Conservation (phyloP, 306 rosid species). For the Quercus robur region DNA sequence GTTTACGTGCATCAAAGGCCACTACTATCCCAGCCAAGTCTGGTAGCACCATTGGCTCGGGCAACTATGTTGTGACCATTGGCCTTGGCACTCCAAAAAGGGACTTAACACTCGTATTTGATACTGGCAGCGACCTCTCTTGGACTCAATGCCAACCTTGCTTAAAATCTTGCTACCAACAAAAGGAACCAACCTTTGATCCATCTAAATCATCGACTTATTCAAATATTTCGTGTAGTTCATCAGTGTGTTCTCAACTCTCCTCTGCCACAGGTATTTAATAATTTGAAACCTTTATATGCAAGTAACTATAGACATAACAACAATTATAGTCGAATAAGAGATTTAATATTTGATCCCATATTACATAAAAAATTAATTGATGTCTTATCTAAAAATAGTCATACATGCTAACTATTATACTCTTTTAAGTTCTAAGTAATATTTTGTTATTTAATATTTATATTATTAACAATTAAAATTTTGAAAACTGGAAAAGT, state of each 20-base stretch:
- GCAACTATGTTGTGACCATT: slow-evolving; percentile 55
- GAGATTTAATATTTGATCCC: too few species aligned
- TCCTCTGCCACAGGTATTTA: slow-evolving; percentile 44
- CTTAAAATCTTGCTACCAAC: slow-evolving; percentile 42
- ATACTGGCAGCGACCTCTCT: slow-evolving; percentile 68
- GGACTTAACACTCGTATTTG: slow-evolving; percentile 51
- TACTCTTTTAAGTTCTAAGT: too few species aligned
- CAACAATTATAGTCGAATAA: too few species aligned
- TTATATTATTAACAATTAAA: too few species aligned
- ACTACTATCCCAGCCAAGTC: slow-evolving; percentile 46
- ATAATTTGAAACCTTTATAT: background rate
- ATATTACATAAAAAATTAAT: too few species aligned
- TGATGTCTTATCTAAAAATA: background rate
- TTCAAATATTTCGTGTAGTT: slow-evolving; percentile 45
- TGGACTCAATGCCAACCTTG: slow-evolving; percentile 89
- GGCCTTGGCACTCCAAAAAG: slow-evolving; percentile 63
- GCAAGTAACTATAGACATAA: background rate
- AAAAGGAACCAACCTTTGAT: slow-evolving; percentile 42
- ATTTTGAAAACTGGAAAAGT: too few species aligned
- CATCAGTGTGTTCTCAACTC: slow-evolving; percentile 43
- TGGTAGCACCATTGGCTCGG: slow-evolving; percentile 46
- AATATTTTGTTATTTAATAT: too few species aligned
- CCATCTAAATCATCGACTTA: slow-evolving; percentile 45
- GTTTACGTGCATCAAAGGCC: background rate
- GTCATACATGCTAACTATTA: background rate